phyloP scores from a whole-genome alignment of 208 protist genomes.

The Trichomonas vaginalis region DNA sequence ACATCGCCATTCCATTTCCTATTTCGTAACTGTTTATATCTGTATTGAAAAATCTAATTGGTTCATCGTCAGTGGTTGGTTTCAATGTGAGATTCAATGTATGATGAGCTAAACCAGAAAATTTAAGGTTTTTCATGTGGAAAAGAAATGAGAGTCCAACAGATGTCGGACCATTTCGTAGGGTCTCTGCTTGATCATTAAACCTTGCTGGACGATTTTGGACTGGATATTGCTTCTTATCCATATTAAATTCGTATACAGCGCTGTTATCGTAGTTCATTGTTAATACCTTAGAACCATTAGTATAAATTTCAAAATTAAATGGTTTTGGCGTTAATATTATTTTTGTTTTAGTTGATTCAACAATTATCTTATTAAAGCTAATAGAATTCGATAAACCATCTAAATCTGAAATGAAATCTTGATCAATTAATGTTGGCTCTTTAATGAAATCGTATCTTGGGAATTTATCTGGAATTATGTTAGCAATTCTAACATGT shows the following conservation, averaged over 20 bases:
- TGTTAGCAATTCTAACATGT: background rate
- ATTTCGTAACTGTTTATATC: background rate
- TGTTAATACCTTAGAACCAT: background rate
- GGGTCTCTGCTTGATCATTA: background rate
- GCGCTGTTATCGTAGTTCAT: background rate
- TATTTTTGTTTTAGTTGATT: background rate
- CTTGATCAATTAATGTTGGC: background rate
- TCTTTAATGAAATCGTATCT: background rate
- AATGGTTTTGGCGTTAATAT: background rate
- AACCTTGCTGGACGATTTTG: background rate
- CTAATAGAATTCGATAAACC: background rate
- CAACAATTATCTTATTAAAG: no score
- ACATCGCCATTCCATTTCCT: slow-evolving; percentile 47
- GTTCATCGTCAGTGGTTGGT: background rate
- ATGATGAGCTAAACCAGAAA: background rate
- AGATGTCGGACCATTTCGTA: background rate
- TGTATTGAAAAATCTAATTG: slow-evolving; percentile 3
- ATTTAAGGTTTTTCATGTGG: background rate
- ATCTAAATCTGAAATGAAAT: background rate
- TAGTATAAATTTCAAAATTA: background rate
- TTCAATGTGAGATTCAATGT: background rate
- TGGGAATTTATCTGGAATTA: background rate
- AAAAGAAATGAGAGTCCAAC: background rate
- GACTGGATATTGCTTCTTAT: background rate
- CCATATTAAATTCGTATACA: background rate